Conservation (phyloP, 352 stramenopile species). For the Phytopythium aichiense region DNA sequence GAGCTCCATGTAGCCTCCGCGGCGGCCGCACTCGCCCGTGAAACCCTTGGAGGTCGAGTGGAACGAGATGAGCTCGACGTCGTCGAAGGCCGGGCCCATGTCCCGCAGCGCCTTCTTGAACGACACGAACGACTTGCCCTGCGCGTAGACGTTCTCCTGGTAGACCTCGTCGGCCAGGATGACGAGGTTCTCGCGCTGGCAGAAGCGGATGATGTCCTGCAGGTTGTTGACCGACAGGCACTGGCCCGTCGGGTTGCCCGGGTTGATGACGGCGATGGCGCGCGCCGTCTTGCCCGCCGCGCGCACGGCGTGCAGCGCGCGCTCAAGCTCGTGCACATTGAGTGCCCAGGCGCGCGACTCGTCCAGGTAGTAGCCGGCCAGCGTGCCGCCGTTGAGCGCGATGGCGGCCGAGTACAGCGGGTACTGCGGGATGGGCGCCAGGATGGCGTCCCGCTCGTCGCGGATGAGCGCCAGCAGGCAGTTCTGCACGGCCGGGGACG, state of each 20-base stretch:
- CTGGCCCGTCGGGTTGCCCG: slow-evolving; percentile 97
- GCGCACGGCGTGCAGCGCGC: slow-evolving; percentile 86
- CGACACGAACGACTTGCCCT: slow-evolving; percentile 91
- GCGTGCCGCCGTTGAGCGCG: slow-evolving; percentile 91
- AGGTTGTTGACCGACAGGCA: slow-evolving; percentile 88
- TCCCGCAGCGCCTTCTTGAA: slow-evolving; percentile 94
- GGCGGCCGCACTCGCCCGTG: slow-evolving; percentile 97
- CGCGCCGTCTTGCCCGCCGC: slow-evolving; percentile 90
- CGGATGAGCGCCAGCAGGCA: slow-evolving; percentile 91
- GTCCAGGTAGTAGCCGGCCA: slow-evolving; percentile 97
- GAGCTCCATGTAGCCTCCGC: slow-evolving; percentile 97
- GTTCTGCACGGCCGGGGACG: slow-evolving; percentile 93
- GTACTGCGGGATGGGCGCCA: slow-evolving; percentile 99
- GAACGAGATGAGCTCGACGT: slow-evolving; percentile 98
- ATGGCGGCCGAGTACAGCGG: slow-evolving; percentile 98
- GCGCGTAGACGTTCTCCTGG: slow-evolving; percentile 98
- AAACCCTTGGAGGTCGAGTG: slow-evolving; percentile 99
- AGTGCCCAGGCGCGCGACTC: slow-evolving; percentile 93
- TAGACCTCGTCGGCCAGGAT: slow-evolving; percentile 99
- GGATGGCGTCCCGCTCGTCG: slow-evolving; percentile 81
- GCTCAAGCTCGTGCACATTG: slow-evolving; percentile 86
- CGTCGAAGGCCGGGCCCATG: slow-evolving; percentile 73
- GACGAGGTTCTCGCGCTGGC: slow-evolving; percentile 91
- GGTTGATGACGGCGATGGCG: slow-evolving; percentile 99
- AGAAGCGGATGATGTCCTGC: slow-evolving; percentile 95